phyloP scores from a whole-genome alignment of 2,329 filamentous ascomycete species.

The Colletotrichum camelliae region DNA sequence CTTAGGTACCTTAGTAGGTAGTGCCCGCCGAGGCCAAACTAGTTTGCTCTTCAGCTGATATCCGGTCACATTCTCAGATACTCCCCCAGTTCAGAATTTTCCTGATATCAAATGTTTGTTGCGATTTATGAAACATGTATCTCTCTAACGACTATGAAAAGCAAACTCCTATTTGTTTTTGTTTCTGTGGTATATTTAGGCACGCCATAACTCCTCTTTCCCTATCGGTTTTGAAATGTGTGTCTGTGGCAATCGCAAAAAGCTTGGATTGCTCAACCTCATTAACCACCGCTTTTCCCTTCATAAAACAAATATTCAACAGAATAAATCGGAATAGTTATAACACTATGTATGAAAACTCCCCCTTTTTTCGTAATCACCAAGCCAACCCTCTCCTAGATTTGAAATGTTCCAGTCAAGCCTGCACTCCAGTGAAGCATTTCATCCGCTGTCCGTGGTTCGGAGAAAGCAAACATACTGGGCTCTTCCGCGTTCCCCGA shows the following conservation, averaged over 20 bases:
- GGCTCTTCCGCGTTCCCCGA: background rate
- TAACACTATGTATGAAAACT: background rate
- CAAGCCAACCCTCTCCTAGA: background rate
- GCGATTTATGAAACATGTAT: background rate
- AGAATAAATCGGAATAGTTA: background rate
- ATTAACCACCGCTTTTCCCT: background rate
- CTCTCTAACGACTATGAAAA: background rate
- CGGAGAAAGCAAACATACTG: background rate
- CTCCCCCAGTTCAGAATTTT: background rate
- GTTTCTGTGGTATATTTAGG: background rate
- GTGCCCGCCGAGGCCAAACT: background rate
- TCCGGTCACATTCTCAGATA: background rate
- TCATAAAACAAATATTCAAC: background rate
- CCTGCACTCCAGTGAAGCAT: slow-evolving; percentile 6
- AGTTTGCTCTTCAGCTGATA: background rate
- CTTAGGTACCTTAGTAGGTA: too few relatives aligned
- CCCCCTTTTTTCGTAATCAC: background rate
- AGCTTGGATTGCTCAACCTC: background rate
- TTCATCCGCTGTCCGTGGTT: background rate
- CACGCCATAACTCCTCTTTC: background rate
- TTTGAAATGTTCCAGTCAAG: background rate
- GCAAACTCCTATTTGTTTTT: background rate
- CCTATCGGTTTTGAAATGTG: background rate
- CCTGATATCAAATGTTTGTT: background rate
- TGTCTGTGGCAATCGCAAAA: background rate